Evolutionary conservation across 495 filamentous ascomycete species (phyloP), one percentile per base, ranked within the genome.

Genomic region (Talaromyces nanjingensis): DNA sequence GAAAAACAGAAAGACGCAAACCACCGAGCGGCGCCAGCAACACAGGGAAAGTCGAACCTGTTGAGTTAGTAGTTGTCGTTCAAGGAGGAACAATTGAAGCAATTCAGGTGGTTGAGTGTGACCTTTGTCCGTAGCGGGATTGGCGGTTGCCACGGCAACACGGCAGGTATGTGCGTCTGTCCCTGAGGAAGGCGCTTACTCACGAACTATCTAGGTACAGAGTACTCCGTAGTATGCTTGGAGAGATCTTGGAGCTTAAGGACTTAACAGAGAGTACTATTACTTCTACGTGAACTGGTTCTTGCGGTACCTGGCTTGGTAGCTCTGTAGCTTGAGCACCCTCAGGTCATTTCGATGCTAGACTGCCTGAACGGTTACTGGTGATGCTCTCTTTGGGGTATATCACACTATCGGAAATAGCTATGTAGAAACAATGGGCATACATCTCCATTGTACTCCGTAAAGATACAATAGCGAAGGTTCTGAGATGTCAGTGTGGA

Each of bases 11-110:
- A 59, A 59, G 56, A 59, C 27, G 14, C 27, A 59, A 59, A 37
- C 27, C 27, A 37, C 56, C 56, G 29, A 27, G 24, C 25, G 65
- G 62, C 67, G 56, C 61, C 64, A 47, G 59, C 64, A 52, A 39
- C 62, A 66, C 62, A 53, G 67, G 64, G 63, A 57, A 52, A 60
- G 65, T 54, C 62, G 66, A 71, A 68, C 65, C 64, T 66, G 72
- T 66, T 64, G 63, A 61, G 29, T 64, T 66, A 62, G 63, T 66
- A 62, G 63, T 63, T 60, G 62, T 60, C 24, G 52, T 63, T 34
- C 33, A 63, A 64, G 27, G 53, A 56, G 53, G 24, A 29, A 56
- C 22, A 56, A 56, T 14, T 25, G 53, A 56, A 56, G 27, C 53
- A 27, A 56, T 56, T 31, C 53, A 56, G 22, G 53, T 49, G 22